Evolutionary conservation across 1,284 basidiomycete genomes (phyloP), one percentile per base, ranked within the genome.

Genomic region (Paramarasmius palmivorus): DNA sequence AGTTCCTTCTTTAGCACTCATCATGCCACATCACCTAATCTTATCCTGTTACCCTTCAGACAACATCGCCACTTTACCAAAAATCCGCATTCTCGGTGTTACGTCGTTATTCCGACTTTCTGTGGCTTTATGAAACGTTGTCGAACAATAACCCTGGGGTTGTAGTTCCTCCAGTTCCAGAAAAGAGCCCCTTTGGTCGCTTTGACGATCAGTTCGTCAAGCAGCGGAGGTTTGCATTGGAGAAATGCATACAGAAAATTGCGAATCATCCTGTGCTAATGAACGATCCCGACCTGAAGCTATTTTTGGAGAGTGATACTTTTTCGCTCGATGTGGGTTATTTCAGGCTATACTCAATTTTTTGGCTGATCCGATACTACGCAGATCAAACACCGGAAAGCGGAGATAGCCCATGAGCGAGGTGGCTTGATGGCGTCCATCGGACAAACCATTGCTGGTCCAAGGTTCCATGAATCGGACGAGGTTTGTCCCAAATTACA

Each of bases 131-230:
- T 68, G 95, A 96, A 63, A 88, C 89, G 0, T 79, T 99, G 1
- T 90, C 88, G 0, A 68, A 77, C 63, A 98, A 98, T 73, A 98
- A 99, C 65, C 95, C 97, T 1, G 97, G 96, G 3, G 94, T 98
- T 4, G 91, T 99, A 46, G 93, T 99, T 0, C 97, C 96, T 3
- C 95, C 96, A 0, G 92, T 93, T 1, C 96, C 96, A 0, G 96
- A 96, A 70, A 99, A 99, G 78, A 94, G 91, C 59, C 76, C 92
- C 0, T 92, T 97, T 62, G 93, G 90, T 4, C 82, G 95, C 17
- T 98, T 98, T 69, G 89, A 93, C 60, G 85, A 92, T 44, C 83
- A 86, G 26, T 98, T 98, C 62, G 84, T 98, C 42, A 86, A 91
- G 59, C 90, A 91, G 54, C 82, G 95, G 2, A 80, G 95, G 19